Evolutionary conservation across 139 green algal genomes (phyloP), one percentile per base, ranked within the genome.

Genomic region (Micractinium conductrix): DNA sequence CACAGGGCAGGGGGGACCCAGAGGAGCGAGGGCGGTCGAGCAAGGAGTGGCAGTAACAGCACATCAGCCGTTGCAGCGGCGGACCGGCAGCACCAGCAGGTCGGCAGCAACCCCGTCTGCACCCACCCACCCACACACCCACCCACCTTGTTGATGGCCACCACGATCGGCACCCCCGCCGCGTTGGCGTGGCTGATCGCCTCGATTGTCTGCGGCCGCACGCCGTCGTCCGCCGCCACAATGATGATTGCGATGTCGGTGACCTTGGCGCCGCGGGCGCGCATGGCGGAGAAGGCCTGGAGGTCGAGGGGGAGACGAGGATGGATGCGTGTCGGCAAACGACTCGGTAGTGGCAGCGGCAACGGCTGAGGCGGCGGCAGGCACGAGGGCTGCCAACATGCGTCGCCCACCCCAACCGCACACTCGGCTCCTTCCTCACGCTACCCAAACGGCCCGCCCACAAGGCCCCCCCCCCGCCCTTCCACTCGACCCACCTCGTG

Each of bases 161-260:
- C 84, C 33, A 96, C 83, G 68, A 99, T 98, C 79, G 97, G 97
- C 67, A 99, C 97, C 1, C 91, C 92, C 4, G 96, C 93, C 4
- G 97, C 95, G 86, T 96, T 91, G 6, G 97, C 97, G 86, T 99
- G 97, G 30, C 81, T 88, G 78, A 99, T 93, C 17, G 97, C 97
- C 85, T 99, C 97, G 1, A 93, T 70, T 4, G 97, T 99, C 92
- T 99, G 97, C 45, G 97, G 97, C 79, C 93, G 91, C 75, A 99
- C 95, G 26, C 97, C 97, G 81, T 99, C 97, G 85, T 99, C 96
- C 17, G 97, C 97, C 30, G 97, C 97, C 58, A 99, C 95, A 40
- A 99, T 96, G 83, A 99, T 95, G 85, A 99, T 92, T 16, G 97
- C 97, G 37, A 99, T 93, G 89, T 99, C 97, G 0, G 97, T 99